Base-by-base conservation (phyloP, 176 grass and related monocot genomes). In the Triticum monococcum region DNA sequence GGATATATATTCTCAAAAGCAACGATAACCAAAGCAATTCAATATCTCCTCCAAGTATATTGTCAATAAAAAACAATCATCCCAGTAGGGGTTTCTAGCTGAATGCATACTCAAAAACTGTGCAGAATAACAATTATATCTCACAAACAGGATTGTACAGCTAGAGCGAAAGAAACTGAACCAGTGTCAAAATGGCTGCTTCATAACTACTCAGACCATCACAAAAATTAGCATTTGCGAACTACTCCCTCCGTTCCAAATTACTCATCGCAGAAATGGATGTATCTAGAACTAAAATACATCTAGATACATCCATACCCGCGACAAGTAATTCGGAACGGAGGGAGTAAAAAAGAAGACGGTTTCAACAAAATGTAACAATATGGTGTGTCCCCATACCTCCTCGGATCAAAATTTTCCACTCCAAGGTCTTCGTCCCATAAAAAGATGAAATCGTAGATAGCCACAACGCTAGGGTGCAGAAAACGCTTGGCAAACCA, bases 361-460 rank as follows among this genome's bases (percentile, higher is more conserved):
- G 7, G 6, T 2, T 76, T 76, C 25, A 30, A 12, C 8, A 9
- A 7, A 18, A 77, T 54, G 17, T 22, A 76, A 56, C 3, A 4
- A 7, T 13, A 74, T 25, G 40, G 38, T 0, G 20, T 79, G 18
- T 74, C 48, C 48, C 0, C 60, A 25, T 91, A 96, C 96, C 93
- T 96, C 91, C 20, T 87, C 2, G 91, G 93, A 77, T 98, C 85
- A 92, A 98, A 98, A 64, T 88, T 92, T 4, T 96, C 92, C n/a
- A 98, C 93, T 62, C 96, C 96, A 75, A 98, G 90, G 87, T 98
- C 96, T 88, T 98, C 96, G 79, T 98, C 96, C 96, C 96, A 98
- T 56, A 98, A 75, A 87, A 98, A 98, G 32, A 98, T 92, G 75
- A 96, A 95, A 72, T 94, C 88, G 5, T 98, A 96, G 23, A 83